phyloP scores from a whole-genome alignment of 768 basidiomycete species.

The Austroboletus eburneus region DNA sequence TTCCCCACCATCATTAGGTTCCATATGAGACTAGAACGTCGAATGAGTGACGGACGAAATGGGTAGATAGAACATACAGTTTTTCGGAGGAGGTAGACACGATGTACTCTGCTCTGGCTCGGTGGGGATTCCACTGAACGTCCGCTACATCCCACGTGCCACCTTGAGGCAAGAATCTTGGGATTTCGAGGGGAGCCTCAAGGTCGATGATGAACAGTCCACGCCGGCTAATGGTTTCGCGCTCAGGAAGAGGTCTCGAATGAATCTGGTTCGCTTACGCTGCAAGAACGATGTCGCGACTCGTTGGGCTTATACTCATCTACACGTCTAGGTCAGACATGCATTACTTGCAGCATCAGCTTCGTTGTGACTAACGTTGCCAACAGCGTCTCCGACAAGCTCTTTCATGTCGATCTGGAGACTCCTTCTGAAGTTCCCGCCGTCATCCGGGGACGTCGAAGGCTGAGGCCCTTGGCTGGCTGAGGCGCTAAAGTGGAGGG shows the following conservation, averaged over 20 bases:
- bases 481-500: constrained; percentile 14
- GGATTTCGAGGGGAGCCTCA: constrained; percentile 78
- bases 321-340: constrained; percentile 26
- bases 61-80: constrained; percentile 47
- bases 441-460: constrained; percentile 46
- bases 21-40: constrained; percentile 76
- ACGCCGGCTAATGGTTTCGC: constrained; percentile 49
- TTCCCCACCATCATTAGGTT: constrained; percentile 74
- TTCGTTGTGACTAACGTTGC: constrained; percentile 54
- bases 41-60: background rate
- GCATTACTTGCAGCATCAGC: background rate
- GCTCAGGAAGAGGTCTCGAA: background rate
- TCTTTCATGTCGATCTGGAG: constrained; percentile 78
- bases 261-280: constrained; percentile 47
- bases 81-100: constrained; percentile 88
- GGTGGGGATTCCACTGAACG: constrained; percentile 90
- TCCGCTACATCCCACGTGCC: constrained; percentile 96
- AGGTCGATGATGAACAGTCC: constrained; percentile 96
- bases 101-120: constrained; percentile 69
- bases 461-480: constrained; percentile 13
- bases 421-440: constrained; percentile 52
- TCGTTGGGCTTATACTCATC: constrained; percentile 91
- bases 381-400: constrained; percentile 77
- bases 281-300: constrained; percentile 86
- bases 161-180: constrained; percentile 92